These are phyloP conservation scores for Orbilia brochopaga DNA, from an alignment of 2,329 filamentous ascomycete genomes.

Conservation along the genomic window DNA sequence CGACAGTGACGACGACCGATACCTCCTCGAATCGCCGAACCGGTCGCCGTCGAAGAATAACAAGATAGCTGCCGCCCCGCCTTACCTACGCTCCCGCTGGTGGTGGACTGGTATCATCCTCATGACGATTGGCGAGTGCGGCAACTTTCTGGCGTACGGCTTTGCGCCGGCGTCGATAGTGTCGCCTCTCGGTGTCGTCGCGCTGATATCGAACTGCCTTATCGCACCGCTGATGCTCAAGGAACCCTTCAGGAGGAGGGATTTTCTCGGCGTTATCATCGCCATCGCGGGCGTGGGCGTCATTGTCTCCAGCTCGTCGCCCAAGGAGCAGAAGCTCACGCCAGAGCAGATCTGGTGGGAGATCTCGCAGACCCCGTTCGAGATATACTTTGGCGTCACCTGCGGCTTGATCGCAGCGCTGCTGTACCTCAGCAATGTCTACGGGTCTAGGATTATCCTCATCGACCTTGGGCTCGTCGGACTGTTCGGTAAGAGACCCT, in stretches of 20 bases:
- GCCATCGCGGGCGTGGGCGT: constrained; percentile 87
- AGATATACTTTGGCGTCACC: constrained; percentile 84
- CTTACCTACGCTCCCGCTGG: constrained; percentile 87
- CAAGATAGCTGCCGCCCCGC: constrained; percentile 62
- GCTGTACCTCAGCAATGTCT: constrained; percentile 81
- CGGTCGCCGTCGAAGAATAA: constrained; percentile 53
- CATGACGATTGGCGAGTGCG: constrained; percentile 90
- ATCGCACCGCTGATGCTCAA: constrained; percentile 94
- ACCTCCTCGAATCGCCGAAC: constrained; percentile 46
- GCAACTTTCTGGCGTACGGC: constrained; percentile 96
- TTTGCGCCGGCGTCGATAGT: constrained; percentile 98
- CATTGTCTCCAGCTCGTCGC: constrained; percentile 80
- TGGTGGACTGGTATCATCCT: constrained; percentile 96
- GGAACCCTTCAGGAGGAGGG: constrained; percentile 81
- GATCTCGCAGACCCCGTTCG: constrained; percentile 86
- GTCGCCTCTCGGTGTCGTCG: constrained; percentile 94
- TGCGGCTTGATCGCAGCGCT: constrained; percentile 73
- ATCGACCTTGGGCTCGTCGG: constrained; percentile 93
- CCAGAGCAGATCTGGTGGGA: constrained; percentile 88
- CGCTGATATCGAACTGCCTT: constrained; percentile 92
- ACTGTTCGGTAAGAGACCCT: constrained; percentile 75
- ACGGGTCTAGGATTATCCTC: constrained; percentile 83
- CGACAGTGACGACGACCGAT: constrained; percentile 38
- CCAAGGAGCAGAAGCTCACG: constrained; percentile 64
- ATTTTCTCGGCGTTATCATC: constrained; percentile 86